These are phyloP conservation scores for Tremellales sp. DNA, from an alignment of 1,284 basidiomycete genomes.

Conservation along the genomic window DNA sequence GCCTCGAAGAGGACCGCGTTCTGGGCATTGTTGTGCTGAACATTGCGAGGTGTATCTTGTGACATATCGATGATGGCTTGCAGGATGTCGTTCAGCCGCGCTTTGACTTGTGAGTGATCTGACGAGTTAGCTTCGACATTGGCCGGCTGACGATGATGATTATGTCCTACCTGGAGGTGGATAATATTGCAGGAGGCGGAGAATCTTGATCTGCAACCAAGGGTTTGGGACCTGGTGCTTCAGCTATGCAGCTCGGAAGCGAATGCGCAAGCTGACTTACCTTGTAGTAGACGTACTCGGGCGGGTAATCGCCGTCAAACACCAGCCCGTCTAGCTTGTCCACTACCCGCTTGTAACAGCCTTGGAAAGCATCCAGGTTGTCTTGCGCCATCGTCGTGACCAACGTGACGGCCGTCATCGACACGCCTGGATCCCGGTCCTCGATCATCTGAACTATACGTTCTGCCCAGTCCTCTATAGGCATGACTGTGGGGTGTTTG, in stretches of 20 bases:
- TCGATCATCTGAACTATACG: conserved; percentile 94
- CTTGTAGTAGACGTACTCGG: conserved; percentile 87
- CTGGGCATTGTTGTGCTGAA: conserved; percentile 98
- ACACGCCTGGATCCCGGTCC: conserved; percentile 87
- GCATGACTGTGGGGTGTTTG: conserved; percentile 91
- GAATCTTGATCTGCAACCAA: conserved; percentile 95
- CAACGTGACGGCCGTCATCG: conserved; percentile 85
- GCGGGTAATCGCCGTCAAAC: conserved; percentile 80
- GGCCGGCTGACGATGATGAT: neutral
- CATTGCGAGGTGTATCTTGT: conserved; percentile 85
- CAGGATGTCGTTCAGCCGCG: conserved; percentile 76
- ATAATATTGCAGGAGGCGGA: conserved; percentile 92
- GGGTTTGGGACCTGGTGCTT: conserved; percentile 76
- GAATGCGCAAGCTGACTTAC: conserved; percentile 8
- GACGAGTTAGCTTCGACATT: conserved; percentile 3
- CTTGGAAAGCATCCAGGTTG: conserved; percentile 78
- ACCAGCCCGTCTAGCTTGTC: conserved; percentile 85
- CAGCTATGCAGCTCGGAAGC: conserved; percentile 35
- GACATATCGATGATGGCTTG: conserved; percentile 90
- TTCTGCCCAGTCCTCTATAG: conserved; percentile 90
- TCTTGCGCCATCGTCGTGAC: conserved; percentile 95
- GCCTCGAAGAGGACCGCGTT: conserved; percentile 98
- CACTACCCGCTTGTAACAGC: conserved; percentile 92
- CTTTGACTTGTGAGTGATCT: conserved; percentile 79
- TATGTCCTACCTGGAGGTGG: conserved; percentile 70